These are phyloP conservation scores for Taiozyma sp. DNA, from an alignment of 1,139 yeast genomes.

Conservation along the genomic window DNA sequence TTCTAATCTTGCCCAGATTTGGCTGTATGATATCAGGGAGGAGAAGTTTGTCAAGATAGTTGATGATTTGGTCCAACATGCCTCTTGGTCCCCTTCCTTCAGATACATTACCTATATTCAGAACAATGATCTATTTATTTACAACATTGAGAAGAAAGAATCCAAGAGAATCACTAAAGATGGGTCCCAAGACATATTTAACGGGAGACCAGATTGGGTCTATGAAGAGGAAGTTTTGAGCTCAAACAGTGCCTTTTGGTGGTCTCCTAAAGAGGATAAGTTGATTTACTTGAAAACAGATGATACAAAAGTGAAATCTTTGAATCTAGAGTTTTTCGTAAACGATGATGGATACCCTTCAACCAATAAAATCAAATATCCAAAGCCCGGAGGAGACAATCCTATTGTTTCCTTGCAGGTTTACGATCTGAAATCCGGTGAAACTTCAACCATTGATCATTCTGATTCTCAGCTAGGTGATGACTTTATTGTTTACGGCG, in stretches of 20 bases:
- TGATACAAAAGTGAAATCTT: conserved; percentile 64
- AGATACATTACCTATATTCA: conserved; percentile 62
- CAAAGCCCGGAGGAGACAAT: conserved; percentile 79
- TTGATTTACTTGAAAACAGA: conserved; percentile 63
- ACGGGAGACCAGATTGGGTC: conserved; percentile 95
- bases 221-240: conserved; percentile 88
- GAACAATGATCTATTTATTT: conserved; percentile 60
- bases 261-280: conserved; percentile 70
- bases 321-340: conserved; percentile 60
- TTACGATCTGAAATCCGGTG: conserved; percentile 34
- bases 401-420: conserved; percentile 53
- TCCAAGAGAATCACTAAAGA: conserved; percentile 53
- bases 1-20: conserved; percentile 61
- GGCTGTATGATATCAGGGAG: conserved; percentile 46
- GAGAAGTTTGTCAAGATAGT: conserved; percentile 26
- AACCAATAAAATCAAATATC: conserved; percentile 57
- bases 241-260: conserved; percentile 70
- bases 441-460: conserved; percentile 23
- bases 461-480: conserved; percentile 28
- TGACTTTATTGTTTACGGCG: conserved; percentile 57
- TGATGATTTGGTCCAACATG: conserved; percentile 38
- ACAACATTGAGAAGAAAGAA: conserved; percentile 35
- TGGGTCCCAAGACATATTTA: conserved; percentile 62
- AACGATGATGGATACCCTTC: conserved; percentile 55
- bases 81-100: conserved; percentile 73